Conservation (phyloP, 2,329 filamentous ascomycete species). For the Aspergillus aculeatinus region DNA sequence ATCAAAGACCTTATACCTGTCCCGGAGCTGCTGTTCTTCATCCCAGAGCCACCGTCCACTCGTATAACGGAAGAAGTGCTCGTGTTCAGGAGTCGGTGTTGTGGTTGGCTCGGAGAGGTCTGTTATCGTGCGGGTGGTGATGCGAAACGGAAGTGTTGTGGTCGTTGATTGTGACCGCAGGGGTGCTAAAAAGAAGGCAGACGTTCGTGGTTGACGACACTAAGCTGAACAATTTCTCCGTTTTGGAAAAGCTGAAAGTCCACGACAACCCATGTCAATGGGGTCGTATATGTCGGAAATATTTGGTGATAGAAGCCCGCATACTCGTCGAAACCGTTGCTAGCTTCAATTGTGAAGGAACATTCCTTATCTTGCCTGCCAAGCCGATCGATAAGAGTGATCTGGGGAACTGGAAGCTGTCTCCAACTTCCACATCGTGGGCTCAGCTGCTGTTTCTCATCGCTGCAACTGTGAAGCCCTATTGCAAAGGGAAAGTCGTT, state of each 20-base stretch:
- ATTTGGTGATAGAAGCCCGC: background rate
- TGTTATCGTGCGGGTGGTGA: too few relatives aligned
- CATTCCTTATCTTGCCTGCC: background rate
- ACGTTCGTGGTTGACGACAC: too few relatives aligned
- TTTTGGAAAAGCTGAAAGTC: too few relatives aligned
- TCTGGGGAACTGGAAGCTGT: background rate
- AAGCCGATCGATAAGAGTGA: background rate
- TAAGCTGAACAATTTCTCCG: too few relatives aligned
- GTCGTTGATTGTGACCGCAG: too few relatives aligned
- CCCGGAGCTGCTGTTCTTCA: slow-evolving; percentile 33
- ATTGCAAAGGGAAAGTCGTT: background rate
- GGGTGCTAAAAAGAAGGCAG: too few relatives aligned
- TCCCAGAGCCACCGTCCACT: slow-evolving; percentile 38
- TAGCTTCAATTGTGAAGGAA: background rate
- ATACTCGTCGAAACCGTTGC: background rate
- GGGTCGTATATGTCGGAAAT: too few relatives aligned
- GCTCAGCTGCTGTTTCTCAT: background rate
- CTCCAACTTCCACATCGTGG: background rate
- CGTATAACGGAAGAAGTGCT: slow-evolving; percentile 31
- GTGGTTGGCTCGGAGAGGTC: too few relatives aligned
- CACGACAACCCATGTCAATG: too few relatives aligned
- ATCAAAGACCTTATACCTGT: slow-evolving; percentile 37
- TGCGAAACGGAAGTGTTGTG: too few relatives aligned
- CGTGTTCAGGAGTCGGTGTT: background rate
- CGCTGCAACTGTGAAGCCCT: background rate